Evolutionary conservation across 352 stramenopile genomes (phyloP), one percentile per base, ranked within the genome.

Genomic region (Peronospora belbahrii): DNA sequence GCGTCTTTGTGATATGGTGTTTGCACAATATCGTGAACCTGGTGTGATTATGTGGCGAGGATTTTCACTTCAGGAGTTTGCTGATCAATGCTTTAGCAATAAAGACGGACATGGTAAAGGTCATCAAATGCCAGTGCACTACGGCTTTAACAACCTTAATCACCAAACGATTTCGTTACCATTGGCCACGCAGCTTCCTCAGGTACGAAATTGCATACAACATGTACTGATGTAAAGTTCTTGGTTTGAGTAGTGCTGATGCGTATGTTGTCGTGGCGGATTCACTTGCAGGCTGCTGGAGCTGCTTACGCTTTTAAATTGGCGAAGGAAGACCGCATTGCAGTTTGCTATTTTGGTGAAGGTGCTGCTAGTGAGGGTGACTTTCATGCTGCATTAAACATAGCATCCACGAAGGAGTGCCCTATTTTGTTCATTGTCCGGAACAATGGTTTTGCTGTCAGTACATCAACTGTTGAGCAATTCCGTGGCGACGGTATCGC

Each of bases 401-500:
- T 99, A 85, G 94, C 95, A 0, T 76, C 96, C 0, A 98, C 95
- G 0, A 91, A 97, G 33, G 84, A 97, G 25, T 88, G 79, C 11
- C 96, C 96, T 4, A 88, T 98, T 31, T 74, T 99, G 4, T 99
- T 99, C 62, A 91, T 99, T 62, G 97, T 93, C 58, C 77, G 96
- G 10, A 99, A 99, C 73, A 99, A 99, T 66, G 95, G 96, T 6
- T 99, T 97, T 62, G 96, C 96, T 4, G 99, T 99, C 52, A 94
- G 83, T 45, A 99, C 96, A 14, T 86, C 95, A 1, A 90, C 93
- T 0, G 61, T 64, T 24, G 95, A 99, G 56, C 96, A 99, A 70
- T 99, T 96, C 74, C 80, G 85, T 22, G 95, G 96, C 35, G 96
- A 99, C 65, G 96, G 96, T 6, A 97, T 99, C 34, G 85, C 96